A percentile compares a stretch with the other conserved stretches of the same genome.
These are phyloP conservation scores for Trichoderma citrinoviride DNA, from an alignment of 2,329 filamentous ascomycete genomes.

Conservation along the genomic window DNA sequence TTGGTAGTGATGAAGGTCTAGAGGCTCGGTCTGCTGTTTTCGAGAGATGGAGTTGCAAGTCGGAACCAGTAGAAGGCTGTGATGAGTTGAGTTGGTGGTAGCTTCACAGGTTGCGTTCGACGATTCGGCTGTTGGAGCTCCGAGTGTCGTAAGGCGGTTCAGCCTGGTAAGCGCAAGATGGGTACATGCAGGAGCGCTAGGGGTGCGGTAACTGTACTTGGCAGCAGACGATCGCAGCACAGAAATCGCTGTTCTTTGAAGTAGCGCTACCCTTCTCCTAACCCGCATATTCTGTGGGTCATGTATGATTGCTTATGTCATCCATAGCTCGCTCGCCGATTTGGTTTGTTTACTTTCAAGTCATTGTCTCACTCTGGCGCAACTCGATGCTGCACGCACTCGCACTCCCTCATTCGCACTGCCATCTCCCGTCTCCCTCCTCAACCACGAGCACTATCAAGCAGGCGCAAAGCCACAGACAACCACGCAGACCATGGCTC, in stretches of 20 bases:
- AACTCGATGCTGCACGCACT: constrained; percentile 10
- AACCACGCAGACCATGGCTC: constrained; percentile 45
- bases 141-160: constrained; percentile 46
- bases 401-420: neutral
- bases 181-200: neutral
- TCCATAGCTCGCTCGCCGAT: neutral
- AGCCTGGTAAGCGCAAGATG: constrained; percentile 37
- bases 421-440: neutral
- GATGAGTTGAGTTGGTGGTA: neutral
- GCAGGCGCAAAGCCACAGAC: constrained; percentile 4
- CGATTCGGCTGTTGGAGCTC: constrained; percentile 25
- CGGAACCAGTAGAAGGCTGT: neutral
- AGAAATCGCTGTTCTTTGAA: rapidly evolving
- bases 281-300: neutral
- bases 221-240: rapidly evolving
- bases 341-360: constrained; percentile 18
- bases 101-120: neutral
- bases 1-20: neutral
- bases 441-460: constrained; percentile 14
- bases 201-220: neutral
- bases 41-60: neutral
- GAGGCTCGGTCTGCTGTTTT: neutral
- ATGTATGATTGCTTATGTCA: constrained; percentile 2
- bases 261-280: neutral
- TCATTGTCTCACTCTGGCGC: neutral